Evolutionary conservation across 2,329 filamentous ascomycete genomes (phyloP), one percentile per base, ranked within the genome.

Genomic region (Fusarium circinatum): DNA sequence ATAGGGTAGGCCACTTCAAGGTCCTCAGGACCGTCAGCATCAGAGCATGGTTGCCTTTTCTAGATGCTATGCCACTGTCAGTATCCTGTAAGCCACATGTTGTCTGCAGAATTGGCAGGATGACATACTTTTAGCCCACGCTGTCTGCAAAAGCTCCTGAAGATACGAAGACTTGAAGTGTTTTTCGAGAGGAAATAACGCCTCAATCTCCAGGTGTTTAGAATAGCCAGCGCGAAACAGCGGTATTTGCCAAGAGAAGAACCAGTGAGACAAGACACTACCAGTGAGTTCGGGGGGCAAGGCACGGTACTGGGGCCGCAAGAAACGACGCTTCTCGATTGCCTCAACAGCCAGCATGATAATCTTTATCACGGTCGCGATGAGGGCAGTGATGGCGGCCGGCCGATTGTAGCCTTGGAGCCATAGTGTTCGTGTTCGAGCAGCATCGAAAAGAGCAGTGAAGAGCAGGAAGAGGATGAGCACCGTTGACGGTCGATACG

Each of bases 171-270:
- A 73, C 28, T 73, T 54, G 47, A 73, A 66, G 2, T 76, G 71
- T 11, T 70, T 74, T 1, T 65, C 71, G 1, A 76, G 71, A 6
- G 60, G 62, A 6, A 67, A 70, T 11, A 76, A 8, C 11, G 42
- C 15, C 11, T 71, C 68, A n/a, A 73, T 67, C 7, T 65, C 48
- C 13, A 76, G n/a, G 1, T 67, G 38, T 0, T 66, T 39, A 11
- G 65, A 70, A 18, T 76, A 76, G 3, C 74, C 74, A 36, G 39
- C 17, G 4, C 58, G 60, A 15, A 76, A 75, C 11, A 76, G 20
- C 2, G 74, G 54, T 17, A 65, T 30, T 5, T 70, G 60, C 74
- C 74, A 76, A 3, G 62, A 70, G 28, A 76, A 76, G n/a, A 73
- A 41, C 74, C 69, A 65, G 38, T 65, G 62, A 20, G 69, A 60